Evolutionary conservation across 305 asterid genomes (phyloP).

Genomic region (Solanum hybrid): DNA sequence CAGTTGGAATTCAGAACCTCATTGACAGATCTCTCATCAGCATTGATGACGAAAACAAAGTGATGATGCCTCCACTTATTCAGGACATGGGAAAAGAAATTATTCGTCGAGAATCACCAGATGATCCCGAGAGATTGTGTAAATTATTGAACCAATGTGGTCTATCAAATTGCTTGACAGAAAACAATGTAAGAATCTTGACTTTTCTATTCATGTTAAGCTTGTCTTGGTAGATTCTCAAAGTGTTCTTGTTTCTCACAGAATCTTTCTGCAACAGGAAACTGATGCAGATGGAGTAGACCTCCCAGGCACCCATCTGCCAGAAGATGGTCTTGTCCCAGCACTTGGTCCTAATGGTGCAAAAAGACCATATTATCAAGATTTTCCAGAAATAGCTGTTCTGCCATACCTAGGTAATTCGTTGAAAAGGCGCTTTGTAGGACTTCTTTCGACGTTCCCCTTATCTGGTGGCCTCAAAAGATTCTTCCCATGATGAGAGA

Average conservation of each 20-base stretch:
- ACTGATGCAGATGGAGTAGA: not conserved
- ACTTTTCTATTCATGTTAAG: not conserved
- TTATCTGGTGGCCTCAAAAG: conserved; percentile 1
- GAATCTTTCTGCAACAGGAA: not conserved
- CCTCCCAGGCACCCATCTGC: not conserved
- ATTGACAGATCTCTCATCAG: conserved; percentile 17
- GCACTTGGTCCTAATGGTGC: not conserved
- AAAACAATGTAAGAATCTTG: conserved; percentile 3
- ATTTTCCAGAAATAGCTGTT: not conserved
- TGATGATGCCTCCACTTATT: conserved; percentile 14
- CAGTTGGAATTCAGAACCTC: conserved; percentile 16
- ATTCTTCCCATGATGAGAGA: not conserved
- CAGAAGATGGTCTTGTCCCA: not conserved
- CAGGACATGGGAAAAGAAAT: conserved; percentile 22
- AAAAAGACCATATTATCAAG: conserved; percentile 1
- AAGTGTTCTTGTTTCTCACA: not conserved
- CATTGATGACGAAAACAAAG: not conserved
- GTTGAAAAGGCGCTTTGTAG: conserved; percentile 4
- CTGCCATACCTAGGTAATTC: conserved; percentile 1
- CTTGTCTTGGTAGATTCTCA: not conserved
- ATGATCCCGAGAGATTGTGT: conserved; percentile 8
- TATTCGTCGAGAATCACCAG: conserved; percentile 16
- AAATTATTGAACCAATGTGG: conserved; percentile 8
- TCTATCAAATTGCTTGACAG: conserved; percentile 5
- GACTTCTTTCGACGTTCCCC: not conserved